These are phyloP conservation scores for Globisporangium camurandrum DNA, from an alignment of 352 stramenopile genomes.

Conservation along the genomic window DNA sequence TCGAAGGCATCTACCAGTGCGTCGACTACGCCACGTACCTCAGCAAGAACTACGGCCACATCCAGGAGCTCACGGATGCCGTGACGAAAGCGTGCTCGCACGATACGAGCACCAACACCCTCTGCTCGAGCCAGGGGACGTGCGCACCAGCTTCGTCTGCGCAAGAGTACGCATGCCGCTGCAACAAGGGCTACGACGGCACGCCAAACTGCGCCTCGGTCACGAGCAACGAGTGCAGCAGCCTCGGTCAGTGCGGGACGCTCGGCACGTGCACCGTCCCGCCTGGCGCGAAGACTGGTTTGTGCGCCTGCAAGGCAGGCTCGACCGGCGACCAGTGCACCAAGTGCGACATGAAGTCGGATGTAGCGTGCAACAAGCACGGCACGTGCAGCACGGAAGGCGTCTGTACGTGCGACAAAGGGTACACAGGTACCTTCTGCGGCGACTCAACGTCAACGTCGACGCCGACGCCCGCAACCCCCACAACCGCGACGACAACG, in stretches of 20 bases:
- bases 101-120: constrained; percentile 27
- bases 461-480: not conserved
- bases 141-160: constrained; percentile 51
- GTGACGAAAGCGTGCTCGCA: constrained; percentile 46
- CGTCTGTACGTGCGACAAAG: constrained; percentile 41
- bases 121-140: constrained; percentile 68
- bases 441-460: constrained; percentile 5
- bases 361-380: constrained; percentile 33
- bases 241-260: constrained; percentile 56
- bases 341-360: constrained; percentile 36
- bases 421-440: constrained; percentile 67
- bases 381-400: constrained; percentile 38
- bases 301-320: constrained; percentile 42
- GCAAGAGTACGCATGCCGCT: constrained; percentile 69
- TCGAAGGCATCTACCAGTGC: constrained; percentile 77
- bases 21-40: constrained; percentile 62
- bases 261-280: constrained; percentile 37
- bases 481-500: constrained; percentile 1
- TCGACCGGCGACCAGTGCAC: constrained; percentile 58
- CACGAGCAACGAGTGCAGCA: constrained; percentile 67
- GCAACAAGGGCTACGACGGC: constrained; percentile 59
- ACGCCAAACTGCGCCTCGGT: constrained; percentile 41
- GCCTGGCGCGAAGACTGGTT: constrained; percentile 19
- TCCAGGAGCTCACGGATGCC: constrained; percentile 54
- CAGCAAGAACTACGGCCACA: constrained; percentile 38